Evolutionary conservation across 352 stramenopile genomes (phyloP).

Genomic region (Globisporangium abappressorium): DNA sequence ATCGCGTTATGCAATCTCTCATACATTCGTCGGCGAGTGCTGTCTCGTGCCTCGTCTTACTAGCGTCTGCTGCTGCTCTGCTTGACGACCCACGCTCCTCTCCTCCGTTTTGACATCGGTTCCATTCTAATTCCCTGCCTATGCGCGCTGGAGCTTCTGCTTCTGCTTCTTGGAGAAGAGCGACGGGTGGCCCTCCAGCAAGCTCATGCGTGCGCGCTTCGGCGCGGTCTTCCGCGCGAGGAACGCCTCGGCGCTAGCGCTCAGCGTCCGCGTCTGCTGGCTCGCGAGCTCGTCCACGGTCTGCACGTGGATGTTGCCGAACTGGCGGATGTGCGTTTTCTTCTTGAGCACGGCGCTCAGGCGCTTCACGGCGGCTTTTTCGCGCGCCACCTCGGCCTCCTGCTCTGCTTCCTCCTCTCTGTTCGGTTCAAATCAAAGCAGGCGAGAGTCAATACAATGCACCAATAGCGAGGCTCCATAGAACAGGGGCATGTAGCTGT

Average conservation of each 20-base stretch:
- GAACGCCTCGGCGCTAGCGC: slow-evolving; percentile 44
- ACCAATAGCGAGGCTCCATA: not conserved
- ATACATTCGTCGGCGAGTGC: not conserved
- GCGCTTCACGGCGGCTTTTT: slow-evolving; percentile 24
- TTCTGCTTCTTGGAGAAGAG: slow-evolving; percentile 81
- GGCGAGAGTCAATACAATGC: not conserved
- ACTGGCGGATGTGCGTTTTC: slow-evolving; percentile 73
- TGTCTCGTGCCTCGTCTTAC: not conserved
- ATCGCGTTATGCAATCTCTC: not conserved
- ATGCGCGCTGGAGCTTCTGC: slow-evolving; percentile 23
- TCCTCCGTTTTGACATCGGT: not conserved
- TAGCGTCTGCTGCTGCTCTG: not conserved
- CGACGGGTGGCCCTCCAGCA: slow-evolving; percentile 63
- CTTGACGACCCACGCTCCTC: not conserved
- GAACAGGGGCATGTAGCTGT: not conserved
- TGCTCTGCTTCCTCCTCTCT: slow-evolving; percentile 57
- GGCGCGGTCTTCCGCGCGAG: slow-evolving; percentile 49
- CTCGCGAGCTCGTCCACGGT: slow-evolving; percentile 49
- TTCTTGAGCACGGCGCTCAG: slow-evolving; percentile 24
- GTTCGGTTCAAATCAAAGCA: not conserved
- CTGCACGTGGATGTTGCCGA: slow-evolving; percentile 73
- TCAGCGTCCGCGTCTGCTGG: slow-evolving; percentile 42
- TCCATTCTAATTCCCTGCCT: not conserved
- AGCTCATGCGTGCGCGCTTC: slow-evolving; percentile 54
- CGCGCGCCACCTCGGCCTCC: slow-evolving; percentile 29